Base-by-base conservation (phyloP, 148 eudicot species). In the Vaccinium vitisidaea region DNA sequence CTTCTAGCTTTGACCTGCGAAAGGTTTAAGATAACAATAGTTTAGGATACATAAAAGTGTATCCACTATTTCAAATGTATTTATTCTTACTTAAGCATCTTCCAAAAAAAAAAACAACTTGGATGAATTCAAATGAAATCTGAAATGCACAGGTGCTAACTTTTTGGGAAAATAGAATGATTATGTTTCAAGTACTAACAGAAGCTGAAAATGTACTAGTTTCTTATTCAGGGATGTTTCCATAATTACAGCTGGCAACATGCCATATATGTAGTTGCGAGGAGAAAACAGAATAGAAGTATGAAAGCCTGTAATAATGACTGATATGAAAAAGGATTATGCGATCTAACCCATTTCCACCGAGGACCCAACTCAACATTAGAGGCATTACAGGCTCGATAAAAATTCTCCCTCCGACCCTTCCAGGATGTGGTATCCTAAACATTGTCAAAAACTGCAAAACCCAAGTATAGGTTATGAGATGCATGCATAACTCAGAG, bases 391-490 rank as follows among this genome's bases (percentile, higher is more conserved):
- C 96, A 77, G 89, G 87, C 88, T 89, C 92, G 74, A 97, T 93
- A 75, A 97, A 97, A 83, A 95, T 50, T 86, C 96, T 90, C 39
- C 98, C 99, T 75, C 96, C 99, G 81, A 97, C 98, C 92, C 99
- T 88, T 88, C 98, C 99, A 2, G 98, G 98, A 90, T 97, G 99
- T 49, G 98, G 99, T 88, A 97, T 97, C 86, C 91, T 95, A 84
- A 92, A 92, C 85, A 93, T 88, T 6, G 95, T 92, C 87, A 97
- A 88, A 84, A 97, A 95, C 99, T 96, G 90, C 89, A 91, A 84
- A 54, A 82, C 8, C 63, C 8, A 83, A 88, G 32, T 16, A 65
- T 14, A 55, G 27, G 73, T 69, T 48, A 53, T 77, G 80, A 82
- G 83, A 69, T 69, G 16, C 15, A 74, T 36, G 30, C 3, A 55